These are phyloP conservation scores for Nakazawaea sp. DNA, from an alignment of 805 yeast genomes.

Conservation along the genomic window DNA sequence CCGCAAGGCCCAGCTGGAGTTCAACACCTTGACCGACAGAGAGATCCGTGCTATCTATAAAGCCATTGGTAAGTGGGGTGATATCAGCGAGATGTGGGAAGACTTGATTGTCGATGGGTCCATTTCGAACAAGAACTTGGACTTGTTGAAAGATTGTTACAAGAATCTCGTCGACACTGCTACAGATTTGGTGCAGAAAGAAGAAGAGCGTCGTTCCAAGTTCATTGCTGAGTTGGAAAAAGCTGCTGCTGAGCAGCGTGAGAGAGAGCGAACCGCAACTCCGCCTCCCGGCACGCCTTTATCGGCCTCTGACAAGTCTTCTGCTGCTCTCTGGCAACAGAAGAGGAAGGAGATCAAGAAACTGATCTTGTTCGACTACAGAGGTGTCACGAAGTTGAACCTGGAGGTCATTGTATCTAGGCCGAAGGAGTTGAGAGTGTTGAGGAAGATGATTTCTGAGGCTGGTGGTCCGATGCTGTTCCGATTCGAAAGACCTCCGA, in stretches of 20 bases:
- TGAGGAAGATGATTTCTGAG: constrained; percentile 44
- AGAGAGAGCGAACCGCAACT: constrained; percentile 23
- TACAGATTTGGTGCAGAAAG: constrained; percentile 51
- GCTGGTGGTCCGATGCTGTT: constrained; percentile 58
- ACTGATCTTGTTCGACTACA: constrained; percentile 84
- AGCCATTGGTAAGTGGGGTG: constrained; percentile 77
- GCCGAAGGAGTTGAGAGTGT: constrained; percentile 73
- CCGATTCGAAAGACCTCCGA: constrained; percentile 55
- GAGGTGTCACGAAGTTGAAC: constrained; percentile 81
- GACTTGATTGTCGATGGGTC: constrained; percentile 86
- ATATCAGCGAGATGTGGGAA: constrained; percentile 70
- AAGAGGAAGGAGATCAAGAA: constrained; percentile 73
- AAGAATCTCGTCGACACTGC: constrained; percentile 64
- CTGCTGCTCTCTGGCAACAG: constrained; percentile 40
- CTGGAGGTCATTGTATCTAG: constrained; percentile 83
- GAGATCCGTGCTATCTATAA: constrained; percentile 84
- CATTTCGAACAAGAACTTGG: constrained; percentile 77
- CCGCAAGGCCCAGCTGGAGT: constrained; percentile 30
- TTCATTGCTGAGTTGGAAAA: constrained; percentile 52
- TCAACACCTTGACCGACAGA: constrained; percentile 64
- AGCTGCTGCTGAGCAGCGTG: constrained; percentile 50
- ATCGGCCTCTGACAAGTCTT: not conserved
- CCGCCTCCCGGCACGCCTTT: constrained; percentile 13
- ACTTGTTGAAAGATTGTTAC: constrained; percentile 66
- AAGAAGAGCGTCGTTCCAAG: constrained; percentile 54